phyloP scores from a whole-genome alignment of 305 asterid genomes.

The Rubia tinctorum region DNA sequence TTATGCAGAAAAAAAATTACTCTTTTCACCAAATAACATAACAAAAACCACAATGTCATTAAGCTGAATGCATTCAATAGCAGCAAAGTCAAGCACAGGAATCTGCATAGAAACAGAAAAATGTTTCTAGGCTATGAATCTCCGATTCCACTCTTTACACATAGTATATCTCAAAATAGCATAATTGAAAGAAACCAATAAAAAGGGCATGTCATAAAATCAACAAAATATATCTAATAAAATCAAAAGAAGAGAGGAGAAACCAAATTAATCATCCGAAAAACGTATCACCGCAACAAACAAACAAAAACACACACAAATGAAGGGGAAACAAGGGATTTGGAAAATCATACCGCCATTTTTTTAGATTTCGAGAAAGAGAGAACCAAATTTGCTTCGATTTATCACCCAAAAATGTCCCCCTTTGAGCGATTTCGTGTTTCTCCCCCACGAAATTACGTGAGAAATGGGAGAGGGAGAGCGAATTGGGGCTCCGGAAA shows the following conservation, averaged over 20 bases:
- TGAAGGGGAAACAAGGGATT: background rate
- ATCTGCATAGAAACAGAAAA: background rate
- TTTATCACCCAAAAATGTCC: background rate
- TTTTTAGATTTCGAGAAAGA: background rate
- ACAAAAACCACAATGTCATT: background rate
- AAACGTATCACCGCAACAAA: background rate
- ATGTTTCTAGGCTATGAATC: background rate
- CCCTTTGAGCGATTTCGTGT: background rate
- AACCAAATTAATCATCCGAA: background rate
- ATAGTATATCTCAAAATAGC: background rate
- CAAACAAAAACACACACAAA: background rate
- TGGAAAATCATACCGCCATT: slow-evolving; percentile 10
- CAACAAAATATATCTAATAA: background rate
- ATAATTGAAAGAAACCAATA: background rate
- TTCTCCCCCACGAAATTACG: slow-evolving; percentile 7
- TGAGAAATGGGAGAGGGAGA: slow-evolving; percentile 5
- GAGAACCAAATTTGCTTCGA: background rate
- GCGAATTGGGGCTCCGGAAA: background rate
- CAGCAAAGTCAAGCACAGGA: background rate
- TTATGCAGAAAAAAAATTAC: background rate
- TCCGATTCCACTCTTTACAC: background rate
- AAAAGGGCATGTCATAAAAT: background rate
- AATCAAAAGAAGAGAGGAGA: background rate
- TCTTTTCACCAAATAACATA: background rate
- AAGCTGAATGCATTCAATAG: background rate